These are phyloP conservation scores for Cladosporium sp. DNA, from an alignment of 2,329 filamentous ascomycete species.

Conservation along the genomic window DNA sequence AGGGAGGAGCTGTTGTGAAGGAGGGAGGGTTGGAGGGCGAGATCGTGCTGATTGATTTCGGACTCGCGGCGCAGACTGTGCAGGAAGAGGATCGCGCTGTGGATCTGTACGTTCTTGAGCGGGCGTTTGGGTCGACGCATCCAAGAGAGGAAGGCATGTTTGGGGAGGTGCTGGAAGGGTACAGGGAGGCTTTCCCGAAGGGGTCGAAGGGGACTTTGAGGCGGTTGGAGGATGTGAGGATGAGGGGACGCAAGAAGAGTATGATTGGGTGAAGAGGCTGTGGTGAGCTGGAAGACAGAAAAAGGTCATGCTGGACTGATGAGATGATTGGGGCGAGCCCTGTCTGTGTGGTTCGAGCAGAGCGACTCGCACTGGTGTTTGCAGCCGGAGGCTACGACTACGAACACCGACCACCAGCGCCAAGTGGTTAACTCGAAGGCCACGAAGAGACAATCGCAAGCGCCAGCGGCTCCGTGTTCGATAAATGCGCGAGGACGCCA, in stretches of 20 bases:
- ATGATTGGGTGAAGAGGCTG: constrained; percentile 75
- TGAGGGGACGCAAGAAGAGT: constrained; percentile 92
- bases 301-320: neutral
- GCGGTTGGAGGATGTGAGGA: constrained; percentile 84
- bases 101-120: constrained; percentile 91
- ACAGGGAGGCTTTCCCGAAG: constrained; percentile 66
- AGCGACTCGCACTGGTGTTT: neutral
- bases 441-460: neutral
- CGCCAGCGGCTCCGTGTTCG: neutral
- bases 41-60: constrained; percentile 91
- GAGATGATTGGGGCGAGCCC: neutral
- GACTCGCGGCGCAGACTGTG: constrained; percentile 75
- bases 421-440: neutral
- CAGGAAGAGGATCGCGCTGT: constrained; percentile 93
- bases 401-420: neutral
- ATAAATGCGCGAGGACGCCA: neutral
- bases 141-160: constrained; percentile 80
- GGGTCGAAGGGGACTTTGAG: constrained; percentile 72
- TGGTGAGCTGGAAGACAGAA: neutral
- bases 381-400: neutral
- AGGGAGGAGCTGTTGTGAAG: neutral
- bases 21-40: constrained; percentile 59
- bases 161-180: constrained; percentile 75
- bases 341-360: neutral
- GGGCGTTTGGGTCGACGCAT: constrained; percentile 93